Evolutionary conservation across 345 rosid species (phyloP).

Genomic region (Streptanthus diversifolius): DNA sequence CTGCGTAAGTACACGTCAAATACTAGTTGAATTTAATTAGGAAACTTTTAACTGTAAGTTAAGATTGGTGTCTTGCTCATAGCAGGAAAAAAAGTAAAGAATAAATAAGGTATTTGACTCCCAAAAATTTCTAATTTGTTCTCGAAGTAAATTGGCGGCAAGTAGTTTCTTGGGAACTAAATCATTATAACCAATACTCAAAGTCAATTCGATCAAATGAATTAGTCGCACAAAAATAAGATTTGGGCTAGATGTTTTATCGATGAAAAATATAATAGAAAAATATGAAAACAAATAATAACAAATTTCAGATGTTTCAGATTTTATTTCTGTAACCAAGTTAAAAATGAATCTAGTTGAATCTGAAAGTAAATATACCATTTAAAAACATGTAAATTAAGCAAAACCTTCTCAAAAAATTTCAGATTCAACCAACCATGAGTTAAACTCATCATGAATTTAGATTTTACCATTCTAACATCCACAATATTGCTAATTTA

Average conservation of each 20-base stretch:
- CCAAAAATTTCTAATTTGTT: not conserved
- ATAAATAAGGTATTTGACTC: not conserved
- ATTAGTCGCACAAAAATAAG: not conserved
- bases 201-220: not conserved
- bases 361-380: not conserved
- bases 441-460: too few species aligned
- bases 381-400: not conserved
- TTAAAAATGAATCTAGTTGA: not conserved
- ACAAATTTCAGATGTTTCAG: not conserved
- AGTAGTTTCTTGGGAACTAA: not conserved
- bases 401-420: not conserved
- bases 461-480: not conserved
- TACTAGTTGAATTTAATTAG: not conserved
- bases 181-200: not conserved
- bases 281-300: not conserved
- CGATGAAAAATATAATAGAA: not conserved
- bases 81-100: not conserved
- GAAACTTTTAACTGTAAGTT: constrained; percentile 15
- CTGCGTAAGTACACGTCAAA: too few species aligned
- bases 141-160: not conserved
- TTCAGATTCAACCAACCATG: not conserved
- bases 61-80: constrained; percentile 13
- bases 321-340: not conserved
- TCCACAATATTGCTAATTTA: not conserved
- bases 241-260: not conserved